phyloP scores from a whole-genome alignment of 2,329 filamentous ascomycete genomes.

The Stemphylium vesicarium region DNA sequence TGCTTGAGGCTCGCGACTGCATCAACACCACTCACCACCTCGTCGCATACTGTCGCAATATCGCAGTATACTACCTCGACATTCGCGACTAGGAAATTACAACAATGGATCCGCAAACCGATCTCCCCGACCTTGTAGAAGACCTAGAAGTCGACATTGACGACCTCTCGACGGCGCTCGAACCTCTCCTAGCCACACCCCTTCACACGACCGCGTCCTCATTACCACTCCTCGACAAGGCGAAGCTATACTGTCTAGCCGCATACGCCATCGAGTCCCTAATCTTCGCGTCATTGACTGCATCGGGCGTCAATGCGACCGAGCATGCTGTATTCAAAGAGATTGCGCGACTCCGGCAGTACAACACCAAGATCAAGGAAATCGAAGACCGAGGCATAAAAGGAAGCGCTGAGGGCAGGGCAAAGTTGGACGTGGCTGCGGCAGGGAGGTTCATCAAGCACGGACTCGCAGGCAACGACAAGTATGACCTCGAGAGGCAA shows the following conservation, averaged over 20 bases:
- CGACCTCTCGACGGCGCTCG: conserved; percentile 74
- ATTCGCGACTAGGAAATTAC: not conserved
- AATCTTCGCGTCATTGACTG: conserved; percentile 80
- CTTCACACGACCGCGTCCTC: conserved; percentile 74
- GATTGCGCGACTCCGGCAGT: conserved; percentile 84
- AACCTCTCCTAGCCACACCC: conserved; percentile 71
- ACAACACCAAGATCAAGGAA: conserved; percentile 88
- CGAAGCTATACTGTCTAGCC: conserved; percentile 87
- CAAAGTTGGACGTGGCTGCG: conserved; percentile 71
- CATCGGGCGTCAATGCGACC: conserved; percentile 80
- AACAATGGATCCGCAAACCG: conserved; percentile 58
- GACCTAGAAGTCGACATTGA: conserved; percentile 80
- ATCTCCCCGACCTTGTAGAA: conserved; percentile 72
- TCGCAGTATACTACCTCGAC: not conserved
- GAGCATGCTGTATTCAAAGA: conserved; percentile 85
- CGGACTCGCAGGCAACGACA: conserved; percentile 66
- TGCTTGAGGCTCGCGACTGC: not conserved
- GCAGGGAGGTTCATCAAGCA: conserved; percentile 82
- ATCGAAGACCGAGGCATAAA: conserved; percentile 59
- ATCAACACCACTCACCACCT: not conserved
- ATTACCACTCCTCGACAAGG: conserved; percentile 90
- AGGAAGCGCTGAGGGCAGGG: conserved; percentile 57
- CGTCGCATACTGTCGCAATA: not conserved
- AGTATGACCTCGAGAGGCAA: conserved; percentile 50
- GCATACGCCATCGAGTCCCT: conserved; percentile 91